Base-by-base conservation (phyloP, 345 rosid genomes). In the Bruguiera gymnorhiza region DNA sequence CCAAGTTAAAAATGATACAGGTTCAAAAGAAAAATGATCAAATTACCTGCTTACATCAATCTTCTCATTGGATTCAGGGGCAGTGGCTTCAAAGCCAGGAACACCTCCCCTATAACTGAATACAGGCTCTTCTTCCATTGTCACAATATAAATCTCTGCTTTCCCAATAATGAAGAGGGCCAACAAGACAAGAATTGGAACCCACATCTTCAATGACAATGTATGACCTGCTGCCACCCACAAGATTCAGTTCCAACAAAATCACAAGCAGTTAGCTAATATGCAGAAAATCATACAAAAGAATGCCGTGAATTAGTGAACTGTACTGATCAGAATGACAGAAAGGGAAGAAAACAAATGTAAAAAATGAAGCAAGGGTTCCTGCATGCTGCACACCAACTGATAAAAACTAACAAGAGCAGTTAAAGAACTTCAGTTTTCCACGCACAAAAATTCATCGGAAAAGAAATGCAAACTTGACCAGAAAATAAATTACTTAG, bases 21-120 rank as follows among this genome's bases (percentile, higher is more conserved):
- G 3, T 13, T 43, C 18, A 43, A 43, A 43, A 24, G 39, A 16
- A 10, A 66, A 19, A 6, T 8, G 3, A 39, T 29, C 18, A 46
- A 54, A 62, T 20, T 83, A 90, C 99, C 99, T 92, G 61, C 83
- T 71, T 52, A 89, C 64, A 66, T 92, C 98, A 70, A 92, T 86
- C 84, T 78, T 87, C 83, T 90, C 98, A 77, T 87, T 95, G 24
- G 97, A 84, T 67, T 92, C 93, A 11, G 90, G 85, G 9, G 94
- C 96, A 27, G 97, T 92, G 62, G 99, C 94, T 83, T 84, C 93
- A 73, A 89, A 89, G 65, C 98, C 99, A 68, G 89, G 86, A 43
- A 85, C 83, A 36, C 96, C 97, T 66, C 99, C 99, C 75, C 46
- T 76, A 36, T 96, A 96, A 81, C 94, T 90, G 68, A 90, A 76